Evolutionary conservation across 2,329 filamentous ascomycete genomes (phyloP).

Genomic region (Curvularia sp.): DNA sequence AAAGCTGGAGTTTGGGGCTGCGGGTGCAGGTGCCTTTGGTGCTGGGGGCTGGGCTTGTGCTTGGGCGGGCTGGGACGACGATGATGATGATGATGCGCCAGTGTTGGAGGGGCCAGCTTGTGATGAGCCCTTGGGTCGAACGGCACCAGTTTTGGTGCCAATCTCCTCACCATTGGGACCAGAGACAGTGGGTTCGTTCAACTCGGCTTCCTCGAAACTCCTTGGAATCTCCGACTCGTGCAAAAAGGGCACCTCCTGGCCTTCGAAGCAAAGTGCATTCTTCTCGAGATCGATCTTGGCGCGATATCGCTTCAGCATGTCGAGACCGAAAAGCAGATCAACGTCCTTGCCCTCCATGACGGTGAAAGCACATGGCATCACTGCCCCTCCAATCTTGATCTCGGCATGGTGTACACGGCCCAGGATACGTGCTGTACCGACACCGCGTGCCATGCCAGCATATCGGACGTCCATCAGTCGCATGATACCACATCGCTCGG

Average conservation of each 20-base stretch:
- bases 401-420: conserved; percentile 94
- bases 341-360: conserved; percentile 99
- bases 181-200: conserved; percentile 81
- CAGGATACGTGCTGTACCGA: conserved; percentile 92
- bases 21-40: conserved; percentile 23
- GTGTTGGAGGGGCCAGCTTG: conserved; percentile 35
- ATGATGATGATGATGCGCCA: conserved; percentile 26
- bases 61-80: conserved; percentile 15
- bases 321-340: conserved; percentile 87
- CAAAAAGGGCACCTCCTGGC: conserved; percentile 85
- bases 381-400: conserved; percentile 88
- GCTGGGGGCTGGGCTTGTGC: conserved; percentile 23
- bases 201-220: conserved; percentile 71
- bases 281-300: conserved; percentile 87
- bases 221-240: conserved; percentile 95
- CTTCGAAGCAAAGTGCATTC: conserved; percentile 86
- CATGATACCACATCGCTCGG: conserved; percentile 93
- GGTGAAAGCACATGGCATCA: conserved; percentile 93
- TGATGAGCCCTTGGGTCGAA: conserved; percentile 61
- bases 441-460: conserved; percentile 88
- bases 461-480: conserved; percentile 92
- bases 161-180: conserved; percentile 91
- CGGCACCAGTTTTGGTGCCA: conserved; percentile 80
- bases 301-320: conserved; percentile 97
- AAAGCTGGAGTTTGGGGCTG: conserved; percentile 43